Conservation (phyloP, 2,329 filamentous ascomycete genomes). For the Davidsoniella eucalypti region DNA sequence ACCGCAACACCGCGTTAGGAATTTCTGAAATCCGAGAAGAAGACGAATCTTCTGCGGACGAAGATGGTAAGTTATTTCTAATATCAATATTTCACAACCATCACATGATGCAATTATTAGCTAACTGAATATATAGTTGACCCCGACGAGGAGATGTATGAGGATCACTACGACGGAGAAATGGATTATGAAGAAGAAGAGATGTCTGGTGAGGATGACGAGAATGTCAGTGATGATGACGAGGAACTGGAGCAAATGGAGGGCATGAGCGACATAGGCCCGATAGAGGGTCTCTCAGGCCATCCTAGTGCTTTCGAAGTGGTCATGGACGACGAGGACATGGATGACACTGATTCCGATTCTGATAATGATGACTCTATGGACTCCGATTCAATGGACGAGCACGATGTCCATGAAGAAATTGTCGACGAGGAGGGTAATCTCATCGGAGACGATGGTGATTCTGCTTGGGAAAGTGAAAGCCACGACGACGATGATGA, state of each 20-base stretch:
- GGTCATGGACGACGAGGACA: slow-evolving; percentile 58
- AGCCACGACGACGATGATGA: slow-evolving; percentile 40
- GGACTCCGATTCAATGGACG: slow-evolving; percentile 34
- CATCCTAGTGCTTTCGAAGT: slow-evolving; percentile 52
- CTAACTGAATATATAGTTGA: not conserved
- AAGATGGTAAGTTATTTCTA: slow-evolving; percentile 31
- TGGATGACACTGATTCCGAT: slow-evolving; percentile 47
- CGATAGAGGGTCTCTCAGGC: slow-evolving; percentile 58
- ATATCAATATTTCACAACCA: slow-evolving; percentile 11
- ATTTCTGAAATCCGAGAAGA: slow-evolving; percentile 79
- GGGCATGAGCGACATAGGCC: slow-evolving; percentile 57
- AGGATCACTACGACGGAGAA: slow-evolving; percentile 79
- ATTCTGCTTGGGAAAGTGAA: slow-evolving; percentile 45
- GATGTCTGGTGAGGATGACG: slow-evolving; percentile 60
- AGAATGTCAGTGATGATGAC: slow-evolving; percentile 80
- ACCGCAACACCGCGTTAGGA: slow-evolving; percentile 86
- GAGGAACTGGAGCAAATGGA: slow-evolving; percentile 34
- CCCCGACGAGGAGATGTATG: slow-evolving; percentile 88
- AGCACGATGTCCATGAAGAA: slow-evolving; percentile 29
- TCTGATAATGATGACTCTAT: slow-evolving; percentile 39
- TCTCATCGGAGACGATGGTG: slow-evolving; percentile 40
- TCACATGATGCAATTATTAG: slow-evolving; percentile 3
- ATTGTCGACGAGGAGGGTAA: slow-evolving; percentile 49
- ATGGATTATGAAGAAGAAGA: slow-evolving; percentile 83
- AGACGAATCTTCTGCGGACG: slow-evolving; percentile 27